A percentile compares a stretch with the other conserved stretches of the same genome.
These are phyloP conservation scores for Apiospora hydei DNA, from an alignment of 2,329 filamentous ascomycete genomes.

Conservation along the genomic window DNA sequence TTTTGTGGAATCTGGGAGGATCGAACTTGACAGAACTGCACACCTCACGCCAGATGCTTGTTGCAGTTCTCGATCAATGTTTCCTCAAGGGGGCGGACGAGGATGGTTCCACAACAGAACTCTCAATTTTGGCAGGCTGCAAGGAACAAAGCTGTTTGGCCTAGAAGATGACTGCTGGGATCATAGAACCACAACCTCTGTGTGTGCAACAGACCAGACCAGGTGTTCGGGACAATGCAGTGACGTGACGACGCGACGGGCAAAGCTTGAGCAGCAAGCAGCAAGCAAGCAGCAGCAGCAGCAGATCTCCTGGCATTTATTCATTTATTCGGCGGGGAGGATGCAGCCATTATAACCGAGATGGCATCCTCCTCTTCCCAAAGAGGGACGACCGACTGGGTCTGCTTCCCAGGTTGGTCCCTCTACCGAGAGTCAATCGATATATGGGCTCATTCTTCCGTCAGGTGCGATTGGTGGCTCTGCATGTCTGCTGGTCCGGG, in stretches of 20 bases:
- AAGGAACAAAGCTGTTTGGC: background rate
- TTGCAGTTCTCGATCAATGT: background rate
- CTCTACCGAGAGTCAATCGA: conserved; percentile 15
- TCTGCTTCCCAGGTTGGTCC: background rate
- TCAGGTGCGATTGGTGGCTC: conserved; percentile 10
- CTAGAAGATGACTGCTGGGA: conserved; percentile 1
- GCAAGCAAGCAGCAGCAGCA: background rate
- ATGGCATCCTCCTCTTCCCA: background rate
- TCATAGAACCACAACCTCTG: background rate
- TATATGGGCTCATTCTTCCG: conserved; percentile 16
- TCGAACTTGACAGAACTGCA: background rate
- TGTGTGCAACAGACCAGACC: conserved; percentile 12
- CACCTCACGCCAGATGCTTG: background rate
- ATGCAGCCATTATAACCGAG: background rate
- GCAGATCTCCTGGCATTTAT: conserved; percentile 9
- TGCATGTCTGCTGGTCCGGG: conserved; percentile 8
- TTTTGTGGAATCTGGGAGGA: background rate
- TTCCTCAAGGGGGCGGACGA: background rate
- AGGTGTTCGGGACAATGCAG: conserved; percentile 6
- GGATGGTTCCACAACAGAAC: conserved; percentile 11
- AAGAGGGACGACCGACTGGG: background rate
- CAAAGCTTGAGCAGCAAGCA: background rate
- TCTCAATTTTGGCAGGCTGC: background rate
- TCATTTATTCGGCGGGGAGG: conserved; percentile 1
- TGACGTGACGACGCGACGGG: background rate